Base-by-base conservation (phyloP, 1,284 basidiomycete genomes). In the Cystobasidium pallidum region DNA sequence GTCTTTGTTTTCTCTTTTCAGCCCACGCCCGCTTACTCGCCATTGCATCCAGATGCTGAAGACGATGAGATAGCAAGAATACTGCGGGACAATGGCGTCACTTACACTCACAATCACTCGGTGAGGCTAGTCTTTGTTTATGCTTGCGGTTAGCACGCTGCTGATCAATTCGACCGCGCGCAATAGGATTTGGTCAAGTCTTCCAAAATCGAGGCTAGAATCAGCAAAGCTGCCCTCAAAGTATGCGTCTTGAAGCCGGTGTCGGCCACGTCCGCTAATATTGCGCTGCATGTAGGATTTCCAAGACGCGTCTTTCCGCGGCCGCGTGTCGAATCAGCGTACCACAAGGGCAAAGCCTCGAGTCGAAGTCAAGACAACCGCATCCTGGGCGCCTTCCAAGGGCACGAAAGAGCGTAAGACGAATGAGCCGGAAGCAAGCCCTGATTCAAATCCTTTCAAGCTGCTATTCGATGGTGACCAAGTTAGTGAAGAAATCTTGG, bases 391-490 rank as follows among this genome's bases (percentile, higher is more conserved):
- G 0, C 68, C 68, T 13, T 49, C 41, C 8, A 71, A 64, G 34
- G 67, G 67, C 6, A 47, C 21, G 39, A 36, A 36, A 15, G 39
- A 10, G 10, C 17, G 10, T 11, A n/a, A 39, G 32, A 17, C 24
- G 15, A n/a, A 47, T 21, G 32, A 61, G 13, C 30, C 49, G 24
- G 19, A 10, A 21, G 47, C 54, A 43, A 28, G 19, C 6, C 36
- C 49, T 8, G 61, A 63, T 26, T 17, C 26, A 6, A 64, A 62
- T 32, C 68, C 68, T 3, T 71, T 71, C 51, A 58, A 71, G 34
- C 28, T 64, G 68, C 68, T 71, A 0, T 71, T 71, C 61, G 59
- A 63, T 30, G 68, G 68, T 17, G 68, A 61, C 32, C n/a, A 64
- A 30, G 68, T 71, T 8, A 34, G 61, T 11, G 36, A 47, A n/a